These are phyloP conservation scores for Kodamaea sp. DNA, from an alignment of 1,139 yeast genomes.

Conservation along the genomic window DNA sequence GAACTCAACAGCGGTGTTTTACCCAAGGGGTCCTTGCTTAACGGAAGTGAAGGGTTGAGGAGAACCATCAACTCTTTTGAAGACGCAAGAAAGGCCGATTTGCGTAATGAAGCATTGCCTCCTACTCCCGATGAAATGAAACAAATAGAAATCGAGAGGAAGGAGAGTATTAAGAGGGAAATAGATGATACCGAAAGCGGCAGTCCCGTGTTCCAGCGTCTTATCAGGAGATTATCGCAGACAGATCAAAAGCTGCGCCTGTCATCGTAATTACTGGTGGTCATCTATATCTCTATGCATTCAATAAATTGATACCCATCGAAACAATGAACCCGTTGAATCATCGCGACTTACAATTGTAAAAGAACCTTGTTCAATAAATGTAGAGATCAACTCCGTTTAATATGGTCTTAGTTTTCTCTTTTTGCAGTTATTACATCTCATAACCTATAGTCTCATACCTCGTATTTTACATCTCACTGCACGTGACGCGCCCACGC, in stretches of 20 bases:
- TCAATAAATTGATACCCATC: too few species aligned
- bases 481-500: too few species aligned
- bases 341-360: too few species aligned
- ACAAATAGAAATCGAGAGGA: conserved; percentile 47
- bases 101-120: conserved; percentile 85
- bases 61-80: conserved; percentile 74
- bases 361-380: too few species aligned
- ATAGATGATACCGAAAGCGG: conserved; percentile 35
- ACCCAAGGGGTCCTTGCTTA: conserved; percentile 85
- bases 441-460: too few species aligned
- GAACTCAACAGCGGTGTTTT: conserved; percentile 62
- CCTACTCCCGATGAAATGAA: conserved; percentile 67
- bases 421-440: too few species aligned
- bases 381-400: too few species aligned
- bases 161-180: conserved; percentile 41
- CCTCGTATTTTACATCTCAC: too few species aligned
- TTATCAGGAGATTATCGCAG: conserved; percentile 43
- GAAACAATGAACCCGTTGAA: too few species aligned
- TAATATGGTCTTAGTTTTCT: too few species aligned
- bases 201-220: conserved; percentile 44
- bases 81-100: conserved; percentile 81
- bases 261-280: too few species aligned
- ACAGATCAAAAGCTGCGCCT: neutral
- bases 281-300: too few species aligned
- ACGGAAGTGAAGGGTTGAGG: conserved; percentile 80